Evolutionary conservation across 768 basidiomycete genomes (phyloP), one percentile per base, ranked within the genome.

Genomic region (Naganishia kalamii): DNA sequence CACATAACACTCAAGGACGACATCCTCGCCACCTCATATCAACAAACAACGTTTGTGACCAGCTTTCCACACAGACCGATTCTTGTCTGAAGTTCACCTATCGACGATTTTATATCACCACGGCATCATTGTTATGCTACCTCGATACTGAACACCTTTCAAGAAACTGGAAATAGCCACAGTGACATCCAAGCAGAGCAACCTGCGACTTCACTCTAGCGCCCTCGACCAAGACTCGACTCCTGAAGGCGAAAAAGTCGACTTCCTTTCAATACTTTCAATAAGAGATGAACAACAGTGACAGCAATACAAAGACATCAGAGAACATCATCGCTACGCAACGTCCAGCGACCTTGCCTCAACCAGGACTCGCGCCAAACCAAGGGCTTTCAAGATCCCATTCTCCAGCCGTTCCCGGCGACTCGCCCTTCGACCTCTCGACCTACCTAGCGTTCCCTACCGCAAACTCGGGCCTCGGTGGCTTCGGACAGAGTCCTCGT

Each of bases 391-490:
- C 37, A 23, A 19, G 54, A 25, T 37, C 54, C 23, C 33, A 57
- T n/a, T 57, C 54, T 41, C 54, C 54, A 3, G 33, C 37, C 33
- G 27, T 25, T 29, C n/a, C 54, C 4, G 63, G 30, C 40, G 64
- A 65, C 27, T 63, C 62, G n/a, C 66, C 66, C 10, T 68, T 68
- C 29, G 66, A 68, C 47, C n/a, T 68, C 17, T 63, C 66, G 27
- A 57, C 33, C 12, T 68, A 57, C 62, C 35, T 68, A 32, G 51
- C 66, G 3, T 68, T 68, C 40, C 66, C 66, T n/a, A 44, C 64
- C 10, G 64, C 64, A 32, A 64, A 51, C 30, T 60, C 51, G 6
- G 32, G 43, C 21, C 33, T 54, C 19, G 64, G 57, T 15, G 32
- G 43, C 21, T 29, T 54, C 19, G 64, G 57, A 15, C 52, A 65